phyloP scores from a whole-genome alignment of 108 stramenopile genomes.

The Skeletonema grethae region DNA sequence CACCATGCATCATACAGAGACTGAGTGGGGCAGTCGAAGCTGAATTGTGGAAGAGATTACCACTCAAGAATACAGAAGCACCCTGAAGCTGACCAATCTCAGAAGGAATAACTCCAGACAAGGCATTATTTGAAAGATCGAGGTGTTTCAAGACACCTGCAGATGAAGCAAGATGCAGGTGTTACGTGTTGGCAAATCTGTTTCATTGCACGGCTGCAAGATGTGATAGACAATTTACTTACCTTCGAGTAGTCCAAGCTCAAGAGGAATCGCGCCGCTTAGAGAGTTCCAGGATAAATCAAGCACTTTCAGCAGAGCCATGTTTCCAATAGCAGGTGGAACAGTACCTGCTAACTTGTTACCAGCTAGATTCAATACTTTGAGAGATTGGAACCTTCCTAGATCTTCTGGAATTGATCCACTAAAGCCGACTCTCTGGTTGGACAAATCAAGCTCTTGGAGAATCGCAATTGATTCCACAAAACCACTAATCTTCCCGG shows the following conservation, averaged over 20 bases:
- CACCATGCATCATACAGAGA: not conserved
- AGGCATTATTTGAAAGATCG: not conserved
- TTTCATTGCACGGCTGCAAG: too few species aligned
- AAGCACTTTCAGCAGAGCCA: not conserved
- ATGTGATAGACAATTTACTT: too few species aligned
- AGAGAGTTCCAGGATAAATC: not conserved
- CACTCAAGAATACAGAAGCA: not conserved
- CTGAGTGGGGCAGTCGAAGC: not conserved
- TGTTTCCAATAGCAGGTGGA: not conserved
- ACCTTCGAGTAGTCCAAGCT: too few species aligned
- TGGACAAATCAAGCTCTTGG: conserved; percentile 3
- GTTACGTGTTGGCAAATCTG: not conserved
- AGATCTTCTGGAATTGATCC: conserved; percentile 15
- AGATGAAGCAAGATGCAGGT: too few species aligned
- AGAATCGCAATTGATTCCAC: conserved; percentile 2
- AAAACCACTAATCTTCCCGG: conserved; percentile 15
- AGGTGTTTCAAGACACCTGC: not conserved
- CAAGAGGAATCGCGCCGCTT: too few species aligned
- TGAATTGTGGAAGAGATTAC: not conserved
- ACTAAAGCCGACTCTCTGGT: conserved; percentile 4
- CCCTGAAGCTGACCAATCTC: not conserved
- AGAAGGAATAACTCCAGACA: not conserved
- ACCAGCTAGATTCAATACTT: not conserved
- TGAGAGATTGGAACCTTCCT: conserved; percentile 1
- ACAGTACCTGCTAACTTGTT: not conserved